Conservation (phyloP, 441 rosid species). For the Adansonia gregorii region DNA sequence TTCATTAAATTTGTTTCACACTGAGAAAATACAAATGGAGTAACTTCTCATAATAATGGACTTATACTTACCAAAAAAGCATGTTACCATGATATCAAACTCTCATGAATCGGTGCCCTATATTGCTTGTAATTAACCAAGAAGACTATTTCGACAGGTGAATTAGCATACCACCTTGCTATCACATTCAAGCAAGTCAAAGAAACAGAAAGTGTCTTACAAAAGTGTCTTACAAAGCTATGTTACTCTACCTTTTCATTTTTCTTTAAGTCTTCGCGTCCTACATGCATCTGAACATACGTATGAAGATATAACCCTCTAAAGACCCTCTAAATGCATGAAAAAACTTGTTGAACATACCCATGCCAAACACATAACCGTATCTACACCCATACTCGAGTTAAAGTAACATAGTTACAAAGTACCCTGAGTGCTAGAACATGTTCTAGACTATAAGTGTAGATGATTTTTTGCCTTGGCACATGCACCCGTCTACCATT, state of each 20-base stretch:
- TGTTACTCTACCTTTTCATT: too few relatives aligned
- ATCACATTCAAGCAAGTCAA: neutral
- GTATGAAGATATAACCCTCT: too few relatives aligned
- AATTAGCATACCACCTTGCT: neutral
- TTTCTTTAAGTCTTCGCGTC: too few relatives aligned
- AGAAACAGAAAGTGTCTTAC: neutral
- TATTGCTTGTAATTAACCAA: constrained; percentile 3
- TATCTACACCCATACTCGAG: too few relatives aligned
- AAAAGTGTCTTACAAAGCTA: neutral
- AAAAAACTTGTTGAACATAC: neutral
- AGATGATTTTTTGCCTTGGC: neutral
- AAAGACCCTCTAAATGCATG: too few relatives aligned
- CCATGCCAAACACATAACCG: too few relatives aligned
- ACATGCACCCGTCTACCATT: neutral
- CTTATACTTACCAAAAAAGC: neutral
- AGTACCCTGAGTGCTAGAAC: too few relatives aligned
- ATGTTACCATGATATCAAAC: neutral
- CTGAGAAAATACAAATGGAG: neutral
- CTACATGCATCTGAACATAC: too few relatives aligned
- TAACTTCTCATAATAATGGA: neutral
- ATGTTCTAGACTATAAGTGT: neutral
- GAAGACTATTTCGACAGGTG: neutral
- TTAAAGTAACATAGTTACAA: too few relatives aligned
- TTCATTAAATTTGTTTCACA: too few relatives aligned
- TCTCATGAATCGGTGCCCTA: neutral